Evolutionary conservation across 352 stramenopile genomes (phyloP).

Genomic region (Globisporangium sylvaticum): DNA sequence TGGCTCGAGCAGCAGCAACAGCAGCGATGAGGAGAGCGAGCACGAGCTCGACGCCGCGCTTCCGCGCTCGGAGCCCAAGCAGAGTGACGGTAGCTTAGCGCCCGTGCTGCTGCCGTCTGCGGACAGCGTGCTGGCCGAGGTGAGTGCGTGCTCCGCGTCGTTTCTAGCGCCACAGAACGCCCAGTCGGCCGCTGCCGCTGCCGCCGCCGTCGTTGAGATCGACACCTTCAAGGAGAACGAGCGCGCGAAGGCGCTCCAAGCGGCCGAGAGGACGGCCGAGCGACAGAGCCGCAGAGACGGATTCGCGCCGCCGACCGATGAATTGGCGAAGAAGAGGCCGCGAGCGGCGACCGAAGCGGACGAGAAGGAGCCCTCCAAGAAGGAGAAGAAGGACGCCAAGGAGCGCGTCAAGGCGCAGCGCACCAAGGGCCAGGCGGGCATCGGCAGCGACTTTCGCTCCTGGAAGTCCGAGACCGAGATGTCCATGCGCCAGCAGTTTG

Average conservation of each 20-base stretch:
- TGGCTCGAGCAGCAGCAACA: slow-evolving; percentile 21
- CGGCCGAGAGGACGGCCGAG: background rate
- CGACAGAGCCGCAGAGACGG: background rate
- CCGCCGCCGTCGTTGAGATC: slow-evolving; percentile 23
- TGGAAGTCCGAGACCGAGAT: slow-evolving; percentile 86
- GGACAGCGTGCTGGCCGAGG: slow-evolving; percentile 38
- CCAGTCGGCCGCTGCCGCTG: slow-evolving; percentile 7
- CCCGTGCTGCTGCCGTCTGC: slow-evolving; percentile 28
- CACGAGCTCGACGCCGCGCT: background rate
- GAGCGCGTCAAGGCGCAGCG: slow-evolving; percentile 75
- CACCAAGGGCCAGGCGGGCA: slow-evolving; percentile 65
- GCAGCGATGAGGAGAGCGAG: slow-evolving; percentile 26
- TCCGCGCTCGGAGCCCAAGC: background rate
- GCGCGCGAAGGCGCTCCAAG: slow-evolving; percentile 3
- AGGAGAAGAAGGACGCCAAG: slow-evolving; percentile 50
- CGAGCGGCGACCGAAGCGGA: background rate
- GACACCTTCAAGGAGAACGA: slow-evolving; percentile 30
- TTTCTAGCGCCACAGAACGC: slow-evolving; percentile 31
- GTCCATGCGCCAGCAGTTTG: slow-evolving; percentile 70
- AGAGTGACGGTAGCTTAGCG: background rate
- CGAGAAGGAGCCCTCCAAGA: slow-evolving; percentile 12
- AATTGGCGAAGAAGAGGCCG: background rate
- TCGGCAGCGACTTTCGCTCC: slow-evolving; percentile 64
- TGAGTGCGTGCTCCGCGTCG: slow-evolving; percentile 29
- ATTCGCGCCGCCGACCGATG: background rate